Conservation (phyloP, 2,329 filamentous ascomycete genomes). For the Ceratocystis destructans region DNA sequence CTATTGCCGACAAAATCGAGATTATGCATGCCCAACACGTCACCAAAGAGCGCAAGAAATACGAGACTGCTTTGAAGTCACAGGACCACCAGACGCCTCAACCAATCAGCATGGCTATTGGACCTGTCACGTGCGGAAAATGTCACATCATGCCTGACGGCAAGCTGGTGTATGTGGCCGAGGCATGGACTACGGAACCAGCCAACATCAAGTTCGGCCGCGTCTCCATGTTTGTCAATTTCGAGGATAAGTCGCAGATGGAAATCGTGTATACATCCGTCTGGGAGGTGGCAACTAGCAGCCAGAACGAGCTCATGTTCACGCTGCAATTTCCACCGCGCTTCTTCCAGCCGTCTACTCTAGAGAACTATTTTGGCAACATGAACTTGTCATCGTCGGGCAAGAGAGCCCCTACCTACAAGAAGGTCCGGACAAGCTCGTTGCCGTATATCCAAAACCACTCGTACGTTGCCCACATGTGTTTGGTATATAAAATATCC, state of each 20-base stretch:
- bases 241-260: slow-evolving; percentile 26
- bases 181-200: slow-evolving; percentile 26
- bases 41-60: slow-evolving; percentile 20
- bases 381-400: neutral
- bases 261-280: slow-evolving; percentile 39
- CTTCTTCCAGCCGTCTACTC: slow-evolving; percentile 29
- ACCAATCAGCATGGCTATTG: slow-evolving; percentile 19
- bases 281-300: slow-evolving; percentile 31
- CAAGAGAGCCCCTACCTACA: slow-evolving; percentile 1
- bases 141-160: slow-evolving; percentile 30
- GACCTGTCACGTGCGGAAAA: slow-evolving; percentile 33
- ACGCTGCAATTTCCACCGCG: slow-evolving; percentile 39
- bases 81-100: slow-evolving; percentile 16
- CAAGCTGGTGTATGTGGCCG: slow-evolving; percentile 33
- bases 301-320: slow-evolving; percentile 32
- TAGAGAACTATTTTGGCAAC: neutral
- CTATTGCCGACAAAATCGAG: slow-evolving; percentile 22
- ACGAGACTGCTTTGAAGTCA: slow-evolving; percentile 19
- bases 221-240: slow-evolving; percentile 30
- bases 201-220: slow-evolving; percentile 33
- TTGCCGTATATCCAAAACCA: slow-evolving; percentile 5
- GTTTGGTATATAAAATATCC: slow-evolving; percentile 13
- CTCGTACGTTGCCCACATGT: slow-evolving; percentile 4
- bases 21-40: slow-evolving; percentile 24
- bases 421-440: slow-evolving; percentile 4